These are phyloP conservation scores for Castanea mollissima DNA, from an alignment of 306 rosid species.

Conservation along the genomic window DNA sequence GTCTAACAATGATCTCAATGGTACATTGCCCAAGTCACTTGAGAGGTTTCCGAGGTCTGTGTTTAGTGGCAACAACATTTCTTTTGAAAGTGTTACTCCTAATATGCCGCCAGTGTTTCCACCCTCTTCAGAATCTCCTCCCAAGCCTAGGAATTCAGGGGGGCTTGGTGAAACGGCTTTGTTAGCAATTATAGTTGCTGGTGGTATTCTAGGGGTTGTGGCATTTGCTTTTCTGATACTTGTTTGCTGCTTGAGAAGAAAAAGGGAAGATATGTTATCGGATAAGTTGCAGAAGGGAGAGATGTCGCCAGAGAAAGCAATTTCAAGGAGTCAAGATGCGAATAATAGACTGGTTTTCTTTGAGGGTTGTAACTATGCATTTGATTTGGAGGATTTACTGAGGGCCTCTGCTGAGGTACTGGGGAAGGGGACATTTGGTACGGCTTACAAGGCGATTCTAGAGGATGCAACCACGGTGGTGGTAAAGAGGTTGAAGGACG, in stretches of 20 bases:
- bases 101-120: constrained; percentile 42
- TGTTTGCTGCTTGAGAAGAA: constrained; percentile 59
- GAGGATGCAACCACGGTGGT: constrained; percentile 82
- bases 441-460: constrained; percentile 70
- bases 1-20: constrained; percentile 53
- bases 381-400: constrained; percentile 90
- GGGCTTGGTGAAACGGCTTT: constrained; percentile 55
- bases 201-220: constrained; percentile 45
- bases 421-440: constrained; percentile 91
- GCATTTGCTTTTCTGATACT: constrained; percentile 47
- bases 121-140: constrained; percentile 24
- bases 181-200: constrained; percentile 53
- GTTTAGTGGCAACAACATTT: constrained; percentile 62
- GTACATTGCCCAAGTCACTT: constrained; percentile 62
- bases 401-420: constrained; percentile 94
- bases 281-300: constrained; percentile 65
- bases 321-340: constrained; percentile 70
- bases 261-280: constrained; percentile 29
- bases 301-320: constrained; percentile 81
- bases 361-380: constrained; percentile 72
- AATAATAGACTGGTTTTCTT: constrained; percentile 72
- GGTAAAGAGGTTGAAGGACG: constrained; percentile 85
- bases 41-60: constrained; percentile 58
- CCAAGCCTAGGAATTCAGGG: constrained; percentile 35
- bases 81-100: constrained; percentile 25